A percentile compares a stretch with the other conserved stretches of the same genome.
phyloP scores from a whole-genome alignment of 148 eudicot species.

The Rhododendron simsii region DNA sequence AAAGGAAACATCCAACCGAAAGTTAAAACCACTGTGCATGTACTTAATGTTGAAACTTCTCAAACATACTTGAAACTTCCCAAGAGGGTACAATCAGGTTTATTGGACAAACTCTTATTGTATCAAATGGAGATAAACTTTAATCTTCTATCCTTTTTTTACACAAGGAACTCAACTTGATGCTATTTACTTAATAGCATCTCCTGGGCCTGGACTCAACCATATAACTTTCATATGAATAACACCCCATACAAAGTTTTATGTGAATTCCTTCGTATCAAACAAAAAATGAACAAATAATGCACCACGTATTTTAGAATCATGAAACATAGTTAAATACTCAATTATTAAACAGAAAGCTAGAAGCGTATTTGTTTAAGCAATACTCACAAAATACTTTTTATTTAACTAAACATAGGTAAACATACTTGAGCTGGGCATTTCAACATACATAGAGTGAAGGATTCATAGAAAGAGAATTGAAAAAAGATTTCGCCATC shows the following conservation, averaged over 20 bases:
- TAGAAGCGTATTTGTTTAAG: background rate
- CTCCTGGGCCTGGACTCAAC: background rate
- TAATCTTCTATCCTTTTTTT: too few species aligned
- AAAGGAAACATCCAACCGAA: too few species aligned
- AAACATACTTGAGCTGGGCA: background rate
- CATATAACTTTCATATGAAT: background rate
- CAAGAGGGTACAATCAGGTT: background rate
- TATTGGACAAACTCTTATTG: too few species aligned
- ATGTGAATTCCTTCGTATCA: too few species aligned
- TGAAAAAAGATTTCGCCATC: background rate
- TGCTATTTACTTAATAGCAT: too few species aligned
- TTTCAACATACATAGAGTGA: background rate
- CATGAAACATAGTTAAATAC: background rate
- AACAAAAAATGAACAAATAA: background rate
- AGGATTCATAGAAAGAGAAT: background rate
- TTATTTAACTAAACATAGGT: background rate
- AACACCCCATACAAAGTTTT: background rate
- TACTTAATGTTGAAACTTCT: background rate
- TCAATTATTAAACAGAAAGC: background rate
- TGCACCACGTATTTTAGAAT: background rate
- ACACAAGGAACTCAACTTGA: background rate
- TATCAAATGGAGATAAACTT: too few species aligned
- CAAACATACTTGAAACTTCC: background rate
- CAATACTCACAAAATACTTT: background rate
- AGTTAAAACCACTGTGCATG: too few species aligned